These are phyloP conservation scores for Groenewaldozyma tartarivorans DNA, from an alignment of 805 yeast species.

Conservation along the genomic window DNA sequence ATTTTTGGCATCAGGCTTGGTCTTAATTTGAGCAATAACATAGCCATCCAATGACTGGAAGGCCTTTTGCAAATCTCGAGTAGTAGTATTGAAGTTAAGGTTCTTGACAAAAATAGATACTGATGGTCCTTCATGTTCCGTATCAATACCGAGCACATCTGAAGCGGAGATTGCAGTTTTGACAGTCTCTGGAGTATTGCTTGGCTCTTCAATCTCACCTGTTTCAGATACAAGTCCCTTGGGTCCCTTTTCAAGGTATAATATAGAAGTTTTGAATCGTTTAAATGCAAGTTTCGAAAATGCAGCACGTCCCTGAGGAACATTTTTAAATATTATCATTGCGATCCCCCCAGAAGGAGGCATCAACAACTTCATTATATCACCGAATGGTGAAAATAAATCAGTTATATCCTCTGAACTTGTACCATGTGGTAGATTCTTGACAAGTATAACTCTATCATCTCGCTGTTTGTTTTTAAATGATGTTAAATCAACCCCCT, in stretches of 20 bases:
- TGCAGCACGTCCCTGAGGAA: constrained; percentile 80
- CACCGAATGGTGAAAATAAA: constrained; percentile 71
- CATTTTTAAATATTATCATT: constrained; percentile 76
- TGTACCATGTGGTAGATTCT: constrained; percentile 88
- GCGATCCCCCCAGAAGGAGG: constrained; percentile 98
- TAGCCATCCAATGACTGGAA: constrained; percentile 74
- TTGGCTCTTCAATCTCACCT: constrained; percentile 26
- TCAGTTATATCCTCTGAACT: constrained; percentile 72
- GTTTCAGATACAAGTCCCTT: constrained; percentile 49
- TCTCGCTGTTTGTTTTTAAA: constrained; percentile 64
- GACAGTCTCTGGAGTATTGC: constrained; percentile 23
- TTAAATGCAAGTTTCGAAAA: constrained; percentile 80
- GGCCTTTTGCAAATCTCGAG: constrained; percentile 42
- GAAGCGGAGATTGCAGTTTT: constrained; percentile 24
- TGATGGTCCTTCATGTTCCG: constrained; percentile 6
- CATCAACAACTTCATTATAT: constrained; percentile 69
- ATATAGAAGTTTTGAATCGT: constrained; percentile 75
- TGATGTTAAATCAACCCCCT: constrained; percentile 73
- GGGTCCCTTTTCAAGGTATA: constrained; percentile 94
- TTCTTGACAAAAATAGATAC: constrained; percentile 88
- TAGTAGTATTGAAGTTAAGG: constrained; percentile 73
- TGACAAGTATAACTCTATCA: constrained; percentile 71
- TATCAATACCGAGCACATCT: constrained; percentile 34
- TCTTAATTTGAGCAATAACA: constrained; percentile 70
- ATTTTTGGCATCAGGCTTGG: constrained; percentile 78